phyloP scores from a whole-genome alignment of 371 early-diverging fungal species.

The Entomophthora muscae region DNA sequence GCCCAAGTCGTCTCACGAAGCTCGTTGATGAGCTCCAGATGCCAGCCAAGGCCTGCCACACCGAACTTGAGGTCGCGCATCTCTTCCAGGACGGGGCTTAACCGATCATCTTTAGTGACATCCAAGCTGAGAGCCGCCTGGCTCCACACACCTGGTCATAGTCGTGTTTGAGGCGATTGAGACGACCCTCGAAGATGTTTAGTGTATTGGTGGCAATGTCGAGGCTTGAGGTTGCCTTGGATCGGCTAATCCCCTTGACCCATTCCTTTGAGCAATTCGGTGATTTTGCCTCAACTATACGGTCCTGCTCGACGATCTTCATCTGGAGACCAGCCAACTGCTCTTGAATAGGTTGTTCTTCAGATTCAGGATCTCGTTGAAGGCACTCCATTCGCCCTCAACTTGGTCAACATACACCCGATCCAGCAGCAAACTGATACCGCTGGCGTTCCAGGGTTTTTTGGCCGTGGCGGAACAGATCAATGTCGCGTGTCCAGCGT shows the following conservation, averaged over 20 bases:
- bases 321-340: constrained; percentile 72
- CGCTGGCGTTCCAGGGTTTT: constrained; percentile 86
- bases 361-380: constrained; percentile 78
- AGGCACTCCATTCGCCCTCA: constrained; percentile 94
- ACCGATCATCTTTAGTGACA: constrained; percentile 37
- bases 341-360: constrained; percentile 86
- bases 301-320: constrained; percentile 83
- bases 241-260: constrained; percentile 86
- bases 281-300: constrained; percentile 67
- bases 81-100: constrained; percentile 85
- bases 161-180: constrained; percentile 69
- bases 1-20: constrained; percentile 80
- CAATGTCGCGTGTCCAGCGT: constrained; percentile 70
- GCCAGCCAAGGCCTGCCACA: constrained; percentile 66
- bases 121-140: constrained; percentile 80
- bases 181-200: constrained; percentile 68
- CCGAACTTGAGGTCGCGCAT: constrained; percentile 82
- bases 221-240: constrained; percentile 78
- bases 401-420: constrained; percentile 93
- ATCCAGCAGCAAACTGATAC: constrained; percentile 79
- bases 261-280: constrained; percentile 70
- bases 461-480: constrained; percentile 78
- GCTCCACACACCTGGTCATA: constrained; percentile 80
- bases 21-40: constrained; percentile 72
- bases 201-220: constrained; percentile 70